Base-by-base conservation (phyloP, 768 basidiomycete species). In the Filobasidium wieringae region DNA sequence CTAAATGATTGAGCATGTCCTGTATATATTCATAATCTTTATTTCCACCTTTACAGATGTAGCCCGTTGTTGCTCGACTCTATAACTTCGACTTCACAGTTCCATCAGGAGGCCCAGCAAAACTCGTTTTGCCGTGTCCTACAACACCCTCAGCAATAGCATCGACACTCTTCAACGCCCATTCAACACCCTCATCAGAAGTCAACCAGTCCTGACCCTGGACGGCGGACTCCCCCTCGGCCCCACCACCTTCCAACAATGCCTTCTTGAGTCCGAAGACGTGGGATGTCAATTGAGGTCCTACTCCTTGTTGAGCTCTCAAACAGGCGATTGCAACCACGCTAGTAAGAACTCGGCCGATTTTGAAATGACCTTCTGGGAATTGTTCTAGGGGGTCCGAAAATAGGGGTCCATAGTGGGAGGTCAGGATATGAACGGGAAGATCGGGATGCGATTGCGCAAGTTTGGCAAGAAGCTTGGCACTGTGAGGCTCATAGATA, bases 371-470 rank as follows among this genome's bases (percentile, higher is more conserved):
- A 4, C 61, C 61, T 19, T 54, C 57, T 2, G 53, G 57, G 12
- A 64, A 53, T 1, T 24, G 8, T 7, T 43, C 17, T 0, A 63
- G 32, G 0, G 76, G 76, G 52, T 76, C 74, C 30, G 74, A 65
- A n/a, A 77, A 67, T 9, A 75, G 64, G 1, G 68, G 63, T 2
- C 70, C 69, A 63, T 77, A 77, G 57, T 77, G 75, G 24, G 75
- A 72, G 24, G 67, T 60, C 52, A 77, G 71, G 59, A 77, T 77
- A 61, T 75, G 74, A 34, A 76, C 69, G 22, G 90, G 88, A 77
- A 93, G 87, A 79, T 93, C 90, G 60, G 90, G 90, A 75, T 93
- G 90, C 77, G 88, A 87, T 56, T 81, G 80, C 70, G 80, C 84
- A 63, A 93, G 79, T 77, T 90, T 93, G 77, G 82, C 77, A 75